phyloP scores from a whole-genome alignment of 208 protist species.

The Leishmania lainsoni region DNA sequence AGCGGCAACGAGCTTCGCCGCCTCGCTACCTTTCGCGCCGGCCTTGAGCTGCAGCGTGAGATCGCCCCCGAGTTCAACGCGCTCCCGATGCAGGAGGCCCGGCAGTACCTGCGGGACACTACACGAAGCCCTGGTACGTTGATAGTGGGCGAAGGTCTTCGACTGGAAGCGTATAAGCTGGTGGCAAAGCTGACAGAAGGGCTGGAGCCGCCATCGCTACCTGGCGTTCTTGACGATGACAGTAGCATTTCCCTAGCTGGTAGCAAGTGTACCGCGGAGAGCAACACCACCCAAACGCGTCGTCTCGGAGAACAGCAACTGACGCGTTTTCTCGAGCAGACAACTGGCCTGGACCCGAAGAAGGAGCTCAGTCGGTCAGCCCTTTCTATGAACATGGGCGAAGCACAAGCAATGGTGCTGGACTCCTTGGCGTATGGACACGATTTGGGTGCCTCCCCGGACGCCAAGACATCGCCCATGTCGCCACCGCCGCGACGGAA shows the following conservation, averaged over 20 bases:
- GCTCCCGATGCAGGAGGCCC: slow-evolving; percentile 68
- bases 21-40: slow-evolving; percentile 65
- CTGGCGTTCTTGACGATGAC: slow-evolving; percentile 40
- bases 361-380: slow-evolving; percentile 29
- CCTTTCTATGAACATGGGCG: slow-evolving; percentile 39
- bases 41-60: slow-evolving; percentile 73
- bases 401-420: slow-evolving; percentile 54
- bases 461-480: slow-evolving; percentile 14
- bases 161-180: slow-evolving; percentile 56
- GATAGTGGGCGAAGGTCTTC: slow-evolving; percentile 59
- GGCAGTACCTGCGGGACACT: slow-evolving; percentile 63
- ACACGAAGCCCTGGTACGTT: slow-evolving; percentile 68
- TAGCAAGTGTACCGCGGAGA: slow-evolving; percentile 12
- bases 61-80: slow-evolving; percentile 83
- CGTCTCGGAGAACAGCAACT: slow-evolving; percentile 39
- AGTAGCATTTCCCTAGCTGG: slow-evolving; percentile 4
- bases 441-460: slow-evolving; percentile 30
- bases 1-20: slow-evolving; percentile 75
- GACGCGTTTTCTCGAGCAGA: slow-evolving; percentile 59
- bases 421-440: slow-evolving; percentile 30
- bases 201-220: slow-evolving; percentile 33
- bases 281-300: slow-evolving; percentile 23
- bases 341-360: slow-evolving; percentile 54
- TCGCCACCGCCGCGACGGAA: slow-evolving; percentile 13
- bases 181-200: slow-evolving; percentile 59